These are phyloP conservation scores for Akanthomyces lecanii DNA, from an alignment of 2,329 filamentous ascomycete genomes.

Conservation along the genomic window DNA sequence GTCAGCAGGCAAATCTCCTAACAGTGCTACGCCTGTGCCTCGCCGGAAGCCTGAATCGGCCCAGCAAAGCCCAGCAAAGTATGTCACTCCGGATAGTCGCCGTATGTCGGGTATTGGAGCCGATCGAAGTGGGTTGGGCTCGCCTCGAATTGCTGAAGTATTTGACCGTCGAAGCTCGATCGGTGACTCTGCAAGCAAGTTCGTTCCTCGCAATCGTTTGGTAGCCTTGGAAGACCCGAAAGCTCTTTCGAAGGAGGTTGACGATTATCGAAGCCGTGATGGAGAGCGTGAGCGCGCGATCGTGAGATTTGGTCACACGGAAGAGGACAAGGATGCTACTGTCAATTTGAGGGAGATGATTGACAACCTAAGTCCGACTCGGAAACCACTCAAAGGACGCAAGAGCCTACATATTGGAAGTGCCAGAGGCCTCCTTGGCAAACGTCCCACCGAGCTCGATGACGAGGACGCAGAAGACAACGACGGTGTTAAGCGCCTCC, in stretches of 20 bases:
- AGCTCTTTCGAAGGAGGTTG: constrained; percentile 58
- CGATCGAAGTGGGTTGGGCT: constrained; percentile 68
- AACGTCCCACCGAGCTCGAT: constrained; percentile 68
- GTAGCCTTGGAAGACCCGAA: constrained; percentile 64
- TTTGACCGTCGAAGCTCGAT: constrained; percentile 69
- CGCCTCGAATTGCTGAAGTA: constrained; percentile 66
- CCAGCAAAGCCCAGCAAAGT: not conserved
- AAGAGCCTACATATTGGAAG: constrained; percentile 76
- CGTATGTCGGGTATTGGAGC: constrained; percentile 64
- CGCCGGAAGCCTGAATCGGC: not conserved
- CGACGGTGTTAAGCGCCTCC: constrained; percentile 64
- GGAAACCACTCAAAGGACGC: constrained; percentile 59
- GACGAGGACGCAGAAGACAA: constrained; percentile 53
- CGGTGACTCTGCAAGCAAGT: constrained; percentile 59
- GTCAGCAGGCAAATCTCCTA: not conserved
- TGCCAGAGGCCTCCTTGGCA: constrained; percentile 68
- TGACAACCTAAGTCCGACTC: constrained; percentile 71
- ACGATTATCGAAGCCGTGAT: constrained; percentile 55
- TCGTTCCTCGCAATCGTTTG: constrained; percentile 50
- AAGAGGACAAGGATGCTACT: constrained; percentile 58
- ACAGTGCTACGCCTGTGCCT: not conserved
- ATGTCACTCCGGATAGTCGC: constrained; percentile 35
- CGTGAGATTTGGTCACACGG: constrained; percentile 46
- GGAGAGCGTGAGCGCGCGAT: constrained; percentile 57
- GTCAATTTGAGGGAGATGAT: constrained; percentile 73